These are phyloP conservation scores for Hypoxylon trugodes DNA, from an alignment of 495 filamentous ascomycete species.

Conservation along the genomic window DNA sequence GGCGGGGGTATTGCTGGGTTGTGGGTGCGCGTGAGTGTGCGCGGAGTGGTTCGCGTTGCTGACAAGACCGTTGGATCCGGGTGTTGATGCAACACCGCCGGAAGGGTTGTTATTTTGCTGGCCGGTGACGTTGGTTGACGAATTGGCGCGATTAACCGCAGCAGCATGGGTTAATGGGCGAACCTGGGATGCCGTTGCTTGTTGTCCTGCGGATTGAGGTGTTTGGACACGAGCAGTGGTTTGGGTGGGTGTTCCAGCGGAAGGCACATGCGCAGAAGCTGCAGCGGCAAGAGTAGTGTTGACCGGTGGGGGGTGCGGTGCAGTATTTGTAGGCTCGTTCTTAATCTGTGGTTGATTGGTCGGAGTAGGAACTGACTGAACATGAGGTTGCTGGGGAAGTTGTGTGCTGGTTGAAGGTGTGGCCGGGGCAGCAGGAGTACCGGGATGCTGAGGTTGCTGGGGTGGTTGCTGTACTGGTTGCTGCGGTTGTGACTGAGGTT, in stretches of 20 bases:
- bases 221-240: conserved; percentile 55
- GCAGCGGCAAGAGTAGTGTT: conserved; percentile 57
- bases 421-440: conserved; percentile 44
- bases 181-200: conserved; percentile 46
- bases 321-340: conserved; percentile 50
- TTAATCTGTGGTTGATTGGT: conserved; percentile 46
- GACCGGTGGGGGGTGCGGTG: conserved; percentile 51
- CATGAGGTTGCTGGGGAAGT: conserved; percentile 47
- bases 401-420: conserved; percentile 52
- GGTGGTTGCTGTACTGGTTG: conserved; percentile 41
- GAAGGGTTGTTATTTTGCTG: conserved; percentile 48
- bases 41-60: conserved; percentile 51
- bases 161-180: conserved; percentile 58
- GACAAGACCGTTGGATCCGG: conserved; percentile 40
- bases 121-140: conserved; percentile 41
- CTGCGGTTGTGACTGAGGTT: conserved; percentile 14
- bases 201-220: conserved; percentile 56
- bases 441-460: conserved; percentile 40
- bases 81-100: conserved; percentile 37
- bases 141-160: conserved; percentile 55
- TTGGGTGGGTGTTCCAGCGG: conserved; percentile 55
- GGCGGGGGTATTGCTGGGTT: conserved; percentile 50
- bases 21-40: conserved; percentile 66
- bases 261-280: conserved; percentile 48
- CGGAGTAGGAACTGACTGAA: conserved; percentile 30